Base-by-base conservation (phyloP, 495 filamentous ascomycete genomes). In the Penicillium coffeae region DNA sequence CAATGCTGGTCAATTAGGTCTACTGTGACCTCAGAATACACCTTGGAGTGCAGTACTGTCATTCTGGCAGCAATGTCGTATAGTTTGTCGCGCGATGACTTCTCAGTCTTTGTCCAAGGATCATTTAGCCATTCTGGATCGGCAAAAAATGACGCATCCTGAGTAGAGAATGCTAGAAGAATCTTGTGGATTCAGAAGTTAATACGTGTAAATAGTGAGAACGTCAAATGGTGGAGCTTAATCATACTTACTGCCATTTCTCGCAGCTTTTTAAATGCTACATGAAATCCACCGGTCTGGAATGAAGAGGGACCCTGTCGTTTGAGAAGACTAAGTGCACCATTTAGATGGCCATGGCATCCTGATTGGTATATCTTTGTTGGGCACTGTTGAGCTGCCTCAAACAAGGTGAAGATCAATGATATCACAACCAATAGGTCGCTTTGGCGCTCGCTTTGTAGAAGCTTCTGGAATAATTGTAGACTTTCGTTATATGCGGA, bases 171-270 rank as follows among this genome's bases (percentile, higher is more conserved):
- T 13, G 30, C 8, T 20, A 47, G 32, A 10, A 37, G 33, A 38
- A 47, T 22, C 44, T 47, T n/a, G n/a, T n/a, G n/a, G 25, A 4
- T 30, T 30, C 25, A 22, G 10, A 30, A 30, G 10, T 30, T 4
- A 30, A 30, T 30, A 30, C 19, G 27, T n/a, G 18, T 10, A 47
- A 21, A 38, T 38, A 37, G 35, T 6, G 6, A 38, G 44, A 2
- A 2, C 10, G 4, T n/a, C n/a, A n/a, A n/a, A n/a, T n/a, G n/a
- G n/a, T n/a, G n/a, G n/a, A n/a, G n/a, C n/a, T n/a, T n/a, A n/a
- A n/a, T n/a, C n/a, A n/a, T 7, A 47, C 44, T 16, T 47, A 47
- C 44, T 6, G 44, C 27, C 44, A 47, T 47, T 21, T 47, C 44
- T 8, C 44, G 27, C 8, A 47, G 35, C 32, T 38, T 47, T 21